These are phyloP conservation scores for Leccinum ochraceum DNA, from an alignment of 768 basidiomycete species.

Conservation along the genomic window DNA sequence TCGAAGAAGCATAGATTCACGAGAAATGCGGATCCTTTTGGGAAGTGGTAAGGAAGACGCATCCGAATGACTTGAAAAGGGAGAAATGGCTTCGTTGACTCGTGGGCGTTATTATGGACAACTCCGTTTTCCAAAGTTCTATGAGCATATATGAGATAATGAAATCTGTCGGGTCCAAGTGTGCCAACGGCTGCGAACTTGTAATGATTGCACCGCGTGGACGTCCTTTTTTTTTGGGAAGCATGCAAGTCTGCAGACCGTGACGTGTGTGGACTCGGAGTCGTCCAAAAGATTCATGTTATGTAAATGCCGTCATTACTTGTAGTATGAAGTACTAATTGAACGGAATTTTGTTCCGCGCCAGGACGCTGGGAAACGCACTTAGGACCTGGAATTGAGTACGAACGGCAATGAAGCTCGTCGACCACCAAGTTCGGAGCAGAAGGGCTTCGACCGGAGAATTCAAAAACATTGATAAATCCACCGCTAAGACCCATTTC, in stretches of 20 bases:
- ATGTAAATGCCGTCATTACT: constrained; percentile 21
- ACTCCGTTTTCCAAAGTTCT: background rate
- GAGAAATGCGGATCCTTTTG: constrained; percentile 22
- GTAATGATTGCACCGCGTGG: constrained; percentile 4
- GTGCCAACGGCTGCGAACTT: constrained; percentile 19
- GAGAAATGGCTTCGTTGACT: constrained; percentile 8
- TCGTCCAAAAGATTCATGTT: constrained; percentile 1
- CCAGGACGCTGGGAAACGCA: constrained; percentile 8
- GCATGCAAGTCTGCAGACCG: constrained; percentile 3
- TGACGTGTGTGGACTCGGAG: constrained; percentile 1
- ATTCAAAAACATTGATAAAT: background rate
- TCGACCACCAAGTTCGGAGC: background rate
- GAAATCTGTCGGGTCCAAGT: constrained; percentile 20
- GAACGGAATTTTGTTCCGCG: constrained; percentile 10
- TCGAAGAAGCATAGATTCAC: constrained; percentile 8
- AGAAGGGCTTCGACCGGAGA: background rate
- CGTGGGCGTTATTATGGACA: constrained; percentile 7
- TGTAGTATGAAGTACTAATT: constrained; percentile 6
- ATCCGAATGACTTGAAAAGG: constrained; percentile 2
- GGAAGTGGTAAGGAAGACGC: constrained; percentile 16
- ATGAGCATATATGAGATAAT: constrained; percentile 13
- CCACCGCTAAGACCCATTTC: constrained; percentile 15
- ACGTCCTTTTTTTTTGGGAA: constrained; percentile 4
- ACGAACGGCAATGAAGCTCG: background rate
- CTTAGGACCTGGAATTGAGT: constrained; percentile 2